phyloP scores from a whole-genome alignment of 1,284 basidiomycete genomes.

The Golubevia pallescens region DNA sequence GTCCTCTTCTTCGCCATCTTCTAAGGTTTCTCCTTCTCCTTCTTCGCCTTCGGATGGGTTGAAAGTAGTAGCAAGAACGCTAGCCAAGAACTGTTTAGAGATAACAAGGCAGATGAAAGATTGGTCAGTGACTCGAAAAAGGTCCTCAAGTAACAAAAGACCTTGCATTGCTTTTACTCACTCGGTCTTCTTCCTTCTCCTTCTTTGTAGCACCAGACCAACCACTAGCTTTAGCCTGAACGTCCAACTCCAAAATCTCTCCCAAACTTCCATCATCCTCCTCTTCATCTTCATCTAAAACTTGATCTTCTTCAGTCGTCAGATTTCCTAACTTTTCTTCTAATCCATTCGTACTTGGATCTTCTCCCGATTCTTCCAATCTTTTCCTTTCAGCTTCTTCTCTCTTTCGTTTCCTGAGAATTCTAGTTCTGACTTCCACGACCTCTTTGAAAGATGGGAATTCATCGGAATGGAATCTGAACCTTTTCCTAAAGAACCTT shows the following conservation, averaged over 20 bases:
- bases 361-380: neutral
- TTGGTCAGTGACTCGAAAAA: constrained; percentile 18
- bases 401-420: neutral
- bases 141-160: constrained; percentile 14
- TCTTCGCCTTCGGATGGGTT: constrained; percentile 13
- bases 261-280: constrained; percentile 6
- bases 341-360: constrained; percentile 1
- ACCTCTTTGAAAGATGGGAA: constrained; percentile 70
- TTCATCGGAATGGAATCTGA: constrained; percentile 86
- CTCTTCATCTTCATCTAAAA: constrained; percentile 2
- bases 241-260: constrained; percentile 34
- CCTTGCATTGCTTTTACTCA: constrained; percentile 13
- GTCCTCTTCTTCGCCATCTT: constrained; percentile 76
- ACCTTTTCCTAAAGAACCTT: constrained; percentile 87
- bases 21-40: constrained; percentile 72
- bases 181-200: constrained; percentile 38
- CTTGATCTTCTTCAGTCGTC: neutral
- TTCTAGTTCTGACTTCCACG: neutral
- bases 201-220: constrained; percentile 32
- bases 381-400: constrained; percentile 1
- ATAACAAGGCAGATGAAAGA: neutral
- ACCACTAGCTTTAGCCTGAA: constrained; percentile 49
- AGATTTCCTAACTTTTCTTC: neutral
- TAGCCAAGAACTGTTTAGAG: neutral
- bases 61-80: neutral